Base-by-base conservation (phyloP, 371 early-diverging fungal species). In the Neoconidiobolus thromboides region DNA sequence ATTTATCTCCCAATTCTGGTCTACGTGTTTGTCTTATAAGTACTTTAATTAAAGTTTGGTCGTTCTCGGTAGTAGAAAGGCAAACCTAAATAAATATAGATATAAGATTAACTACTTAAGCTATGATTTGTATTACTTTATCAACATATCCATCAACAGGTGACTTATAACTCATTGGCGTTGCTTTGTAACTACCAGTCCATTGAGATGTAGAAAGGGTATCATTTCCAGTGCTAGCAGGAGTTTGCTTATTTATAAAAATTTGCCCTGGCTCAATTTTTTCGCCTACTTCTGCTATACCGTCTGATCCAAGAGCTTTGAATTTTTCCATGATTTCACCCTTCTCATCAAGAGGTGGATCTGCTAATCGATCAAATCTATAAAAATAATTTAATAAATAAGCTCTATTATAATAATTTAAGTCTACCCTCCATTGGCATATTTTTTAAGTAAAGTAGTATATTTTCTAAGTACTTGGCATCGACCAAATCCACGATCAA, bases 1-100 rank as follows among this genome's bases (percentile, higher is more conserved):
- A 99, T 77, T 99, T 99, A 74, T 99, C 99, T 61, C 99, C 99
- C 62, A 99, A 74, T 73, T 99, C 96, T 2, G 99, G 99, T 2
- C 91, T 80, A 58, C 99, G 88, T 1, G 94, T 96, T 73, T 98
- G 97, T 43, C 97, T 85, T 43, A 97, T 78, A 37, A 88, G 76
- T n/a, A 87, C 87, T 76, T 99, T 99, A 68, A 99, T 83, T 43
- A 97, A 68, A 9, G 82, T 85, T 68, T 93, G 89, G 62, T 94
- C 96, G 52, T 89, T 89, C 56, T 92, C 91, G 14, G 93, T 93
- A 1, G 87, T 91, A 12, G 98, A 91, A 49, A 98, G 70, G 58
- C 96, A 66, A 1, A 98, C 93, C 71, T 79, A 73, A 61, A 75
- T 74, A 26, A 76, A 69, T 55, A 10, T 38, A 61, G n/a, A 36